Evolutionary conservation across 2,329 filamentous ascomycete genomes (phyloP).

Genomic region (Colletotrichum musicola): DNA sequence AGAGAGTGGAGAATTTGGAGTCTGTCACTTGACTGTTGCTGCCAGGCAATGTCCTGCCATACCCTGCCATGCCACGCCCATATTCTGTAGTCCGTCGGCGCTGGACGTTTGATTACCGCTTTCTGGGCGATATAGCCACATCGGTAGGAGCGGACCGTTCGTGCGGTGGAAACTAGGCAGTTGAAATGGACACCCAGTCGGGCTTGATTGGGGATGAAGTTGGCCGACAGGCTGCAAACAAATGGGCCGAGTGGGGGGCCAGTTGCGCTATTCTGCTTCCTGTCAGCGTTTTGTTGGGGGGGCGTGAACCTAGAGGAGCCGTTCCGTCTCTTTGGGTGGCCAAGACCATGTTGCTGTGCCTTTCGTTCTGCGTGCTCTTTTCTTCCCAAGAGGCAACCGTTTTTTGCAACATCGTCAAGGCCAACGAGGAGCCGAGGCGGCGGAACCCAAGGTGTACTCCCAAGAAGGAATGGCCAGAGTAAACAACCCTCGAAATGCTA

Average conservation of each 20-base stretch:
- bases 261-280: constrained; percentile 31
- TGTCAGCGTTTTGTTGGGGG: background rate
- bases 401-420: background rate
- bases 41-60: background rate
- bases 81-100: constrained; percentile 23
- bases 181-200: constrained; percentile 30
- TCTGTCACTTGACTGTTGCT: constrained; percentile 47
- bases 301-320: constrained; percentile 23
- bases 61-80: background rate
- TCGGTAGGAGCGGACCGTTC: constrained; percentile 58
- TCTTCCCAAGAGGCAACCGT: constrained; percentile 1
- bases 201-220: constrained; percentile 34
- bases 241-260: constrained; percentile 39
- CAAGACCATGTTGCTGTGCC: background rate
- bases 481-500: background rate
- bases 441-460: background rate
- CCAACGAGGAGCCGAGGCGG: background rate
- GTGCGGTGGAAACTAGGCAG: constrained; percentile 47
- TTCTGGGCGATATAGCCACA: constrained; percentile 50
- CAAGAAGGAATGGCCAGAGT: background rate
- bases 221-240: constrained; percentile 36
- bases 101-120: constrained; percentile 45
- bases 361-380: background rate
- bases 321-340: constrained; percentile 2
- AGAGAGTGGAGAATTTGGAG: constrained; percentile 43